Base-by-base conservation (phyloP, 2,329 filamentous ascomycete species). In the Aspergillus hortae region DNA sequence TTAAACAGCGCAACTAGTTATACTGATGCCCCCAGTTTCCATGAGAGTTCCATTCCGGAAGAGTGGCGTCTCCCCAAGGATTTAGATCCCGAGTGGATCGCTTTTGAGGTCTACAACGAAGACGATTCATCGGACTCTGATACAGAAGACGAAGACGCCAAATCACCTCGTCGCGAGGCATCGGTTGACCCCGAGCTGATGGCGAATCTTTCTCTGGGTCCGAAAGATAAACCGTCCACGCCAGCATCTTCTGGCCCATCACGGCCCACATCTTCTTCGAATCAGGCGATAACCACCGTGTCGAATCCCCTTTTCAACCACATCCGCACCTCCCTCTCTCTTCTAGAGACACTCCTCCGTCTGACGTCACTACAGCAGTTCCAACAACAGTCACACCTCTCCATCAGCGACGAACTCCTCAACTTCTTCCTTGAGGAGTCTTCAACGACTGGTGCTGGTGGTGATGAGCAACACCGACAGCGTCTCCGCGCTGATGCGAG, bases 351-450 rank as follows among this genome's bases (percentile, higher is more conserved):
- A 77, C 78, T 96, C 30, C 82, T 96, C 44, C 89, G 92, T 40
- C 80, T 96, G 44, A 86, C 88, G 4, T 90, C 90, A 19, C 81
- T 96, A 12, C 92, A 96, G 67, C 90, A 96, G 74, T 95, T 94
- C 69, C 89, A 95, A 67, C 92, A 96, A 76, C 82, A 84, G 38
- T 91, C 89, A 0, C 91, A 96, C 63, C 80, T 96, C n/a, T 83
- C 90, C 6, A 94, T 95, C 55, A 89, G 89, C 1, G 92, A 96
- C 66, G 89, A 96, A 61, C 83, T 96, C 2, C 77, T 96, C 38
- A 90, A 87, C 48, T 95, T 95, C 74, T 96, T 96, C 73, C 77
- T 96, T 7, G 80, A 83, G 56, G 85, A 88, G 61, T 82, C 80
- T 10, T 82, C 82, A 30, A 84, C 83, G 2, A 87, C 85, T 1